Base-by-base conservation (phyloP, 345 rosid species). In the Brassica juncea region DNA sequence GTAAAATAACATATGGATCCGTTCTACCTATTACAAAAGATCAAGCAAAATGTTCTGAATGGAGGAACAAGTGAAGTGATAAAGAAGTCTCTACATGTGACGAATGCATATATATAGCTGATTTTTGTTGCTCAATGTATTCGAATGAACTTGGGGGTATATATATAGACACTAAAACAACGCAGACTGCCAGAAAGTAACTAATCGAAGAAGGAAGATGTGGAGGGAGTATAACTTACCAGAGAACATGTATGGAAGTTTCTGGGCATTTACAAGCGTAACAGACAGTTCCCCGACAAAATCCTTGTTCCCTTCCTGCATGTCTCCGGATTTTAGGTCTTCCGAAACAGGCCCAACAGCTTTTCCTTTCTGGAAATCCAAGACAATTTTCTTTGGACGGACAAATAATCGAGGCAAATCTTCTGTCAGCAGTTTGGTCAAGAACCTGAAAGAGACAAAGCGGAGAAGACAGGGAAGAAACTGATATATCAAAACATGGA, bases 311-410 rank as follows among this genome's bases (percentile, higher is more conserved):
- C 92, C 94, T 84, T 91, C 97, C 87, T 89, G 98, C 73, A 88
- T 80, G 82, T 91, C 99, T 83, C 92, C 91, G 60, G 97, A 82
- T 85, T 82, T 88, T 69, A 88, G 75, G 83, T 87, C 92, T 78
- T 78, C 86, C 68, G 89, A 70, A 57, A 91, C 82, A 62, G 97
- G 99, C 23, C 98, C 98, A 80, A 95, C 99, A 58, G 98, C 94
- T 82, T 86, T 89, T 71, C 97, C 99, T 77, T 91, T 91, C 61
- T 91, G 93, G 77, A 93, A 95, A 88, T 95, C 99, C 87, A 95
- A 85, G 74, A 95, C 97, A 79, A 95, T 95, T 89, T 93, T 95
- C 86, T 93, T 93, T 73, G 99, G 99, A 32, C 97, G 97, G 71
- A 93, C 98, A 87, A 95, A 95, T 77, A 93, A 75, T 71, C 83